Evolutionary conservation across 768 basidiomycete genomes (phyloP).

Genomic region (Sporobolomyces phaffii): DNA sequence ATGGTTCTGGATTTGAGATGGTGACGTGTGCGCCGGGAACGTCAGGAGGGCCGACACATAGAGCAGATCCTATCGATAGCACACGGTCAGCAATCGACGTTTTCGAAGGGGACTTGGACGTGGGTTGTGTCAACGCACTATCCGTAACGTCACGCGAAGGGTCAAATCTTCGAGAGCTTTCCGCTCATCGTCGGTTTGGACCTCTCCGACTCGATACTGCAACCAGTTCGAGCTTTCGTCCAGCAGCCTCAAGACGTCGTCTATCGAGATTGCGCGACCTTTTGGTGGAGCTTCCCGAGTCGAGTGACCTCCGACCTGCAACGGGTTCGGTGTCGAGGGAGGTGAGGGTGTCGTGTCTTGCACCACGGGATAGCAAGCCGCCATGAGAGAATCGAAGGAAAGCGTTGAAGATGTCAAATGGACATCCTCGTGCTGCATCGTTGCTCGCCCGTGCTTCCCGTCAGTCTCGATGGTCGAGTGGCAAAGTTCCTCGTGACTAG

Average conservation of each 20-base stretch:
- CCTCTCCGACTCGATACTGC: neutral
- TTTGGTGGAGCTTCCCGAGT: neutral
- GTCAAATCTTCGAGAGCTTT: neutral
- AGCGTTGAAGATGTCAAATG: slow-evolving; percentile 26
- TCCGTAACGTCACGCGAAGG: slow-evolving; percentile 6
- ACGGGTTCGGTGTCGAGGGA: neutral
- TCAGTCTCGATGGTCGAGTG: rapidly evolving
- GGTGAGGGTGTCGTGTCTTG: neutral
- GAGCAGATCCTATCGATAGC: slow-evolving; percentile 32
- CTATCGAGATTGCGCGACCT: slow-evolving; percentile 9
- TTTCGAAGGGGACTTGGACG: too few relatives aligned
- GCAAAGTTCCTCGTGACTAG: neutral
- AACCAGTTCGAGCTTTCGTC: slow-evolving; percentile 12
- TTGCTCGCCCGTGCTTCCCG: too few relatives aligned
- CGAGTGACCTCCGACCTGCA: neutral
- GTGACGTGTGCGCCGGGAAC: slow-evolving; percentile 12
- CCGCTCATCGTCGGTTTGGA: neutral
- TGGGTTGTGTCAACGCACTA: too few relatives aligned
- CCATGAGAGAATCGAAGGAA: slow-evolving; percentile 19
- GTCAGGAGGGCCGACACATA: slow-evolving; percentile 25
- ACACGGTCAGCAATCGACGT: too few relatives aligned
- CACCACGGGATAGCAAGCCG: slow-evolving; percentile 1
- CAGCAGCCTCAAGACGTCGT: slow-evolving; percentile 21
- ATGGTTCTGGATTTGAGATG: slow-evolving; percentile 3
- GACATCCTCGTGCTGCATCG: slow-evolving; percentile 34